Evolutionary conservation across 306 rosid species (phyloP), one percentile per base, ranked within the genome.

Genomic region (Rubus parviflorus): DNA sequence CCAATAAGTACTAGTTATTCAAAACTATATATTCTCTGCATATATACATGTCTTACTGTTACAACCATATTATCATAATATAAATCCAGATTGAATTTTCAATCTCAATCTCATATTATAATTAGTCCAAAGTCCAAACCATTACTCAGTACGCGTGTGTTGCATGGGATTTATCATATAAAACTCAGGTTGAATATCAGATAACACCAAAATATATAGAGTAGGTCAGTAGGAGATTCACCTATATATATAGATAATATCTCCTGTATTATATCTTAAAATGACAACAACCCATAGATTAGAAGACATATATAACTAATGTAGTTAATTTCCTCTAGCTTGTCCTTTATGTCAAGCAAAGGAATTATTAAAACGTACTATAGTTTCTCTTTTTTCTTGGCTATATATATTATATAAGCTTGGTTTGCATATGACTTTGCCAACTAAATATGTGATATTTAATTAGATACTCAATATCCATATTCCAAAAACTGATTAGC

Each of bases 391-490:
- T 35, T 4, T 6, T 45, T 35, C 20, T 30, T 30, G 9, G 68
- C 68, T 35, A 16, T 30, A 8, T 35, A 16, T 30, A 8, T 62
- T 62, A 35, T 7, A 35, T 37, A 38, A 14, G 4, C n/a, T 35
- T 62, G 45, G 58, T 63, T 35, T 62, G 19, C 66, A 54, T 19
- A 71, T 8, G 64, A 25, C 13, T 54, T 68, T 30, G 80, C 75
- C 80, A 56, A 77, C 81, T 63, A 51, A 43, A 6, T 56, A 10
- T 7, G 38, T 52, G 13, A 52, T 54, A 43, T 69, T 68, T 45
- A 68, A 68, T 35, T 68, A 43, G 75, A 77, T 77, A 14, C 75
- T 57, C 60, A 6, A 17, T 56, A 42, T 56, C 60, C 19, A 42
- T 23, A 75, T 19, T 35, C 35, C 60, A 40, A 14, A 11, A 12